phyloP scores from a whole-genome alignment of 306 rosid species.

The Rubus parviflorus region DNA sequence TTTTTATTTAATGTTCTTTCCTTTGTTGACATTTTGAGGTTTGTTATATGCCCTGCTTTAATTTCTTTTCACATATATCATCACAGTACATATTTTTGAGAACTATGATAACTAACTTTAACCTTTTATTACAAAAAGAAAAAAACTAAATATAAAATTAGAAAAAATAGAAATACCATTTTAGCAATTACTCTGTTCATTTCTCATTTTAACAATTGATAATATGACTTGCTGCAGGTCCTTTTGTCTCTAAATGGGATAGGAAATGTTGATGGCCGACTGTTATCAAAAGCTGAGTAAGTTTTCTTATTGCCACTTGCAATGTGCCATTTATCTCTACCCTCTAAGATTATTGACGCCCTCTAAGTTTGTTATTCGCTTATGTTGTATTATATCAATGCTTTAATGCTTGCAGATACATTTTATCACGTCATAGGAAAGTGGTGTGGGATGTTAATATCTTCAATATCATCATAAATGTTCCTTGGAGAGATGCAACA shows the following conservation, averaged over 20 bases:
- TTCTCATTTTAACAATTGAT: neutral
- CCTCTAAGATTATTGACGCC: neutral
- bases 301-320: constrained; percentile 32
- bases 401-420: constrained; percentile 53
- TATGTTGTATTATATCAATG: constrained; percentile 13
- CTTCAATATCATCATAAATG: constrained; percentile 40
- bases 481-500: constrained; percentile 61
- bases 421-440: constrained; percentile 52
- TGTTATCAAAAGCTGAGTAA: constrained; percentile 78
- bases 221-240: constrained; percentile 47
- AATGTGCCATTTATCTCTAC: constrained; percentile 5
- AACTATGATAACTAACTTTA: neutral
- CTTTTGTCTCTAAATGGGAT: constrained; percentile 72
- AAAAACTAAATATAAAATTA: neutral
- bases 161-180: neutral
- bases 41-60: neutral
- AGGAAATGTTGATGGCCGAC: constrained; percentile 53
- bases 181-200: neutral
- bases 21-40: neutral
- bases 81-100: neutral
- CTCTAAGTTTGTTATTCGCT: neutral
- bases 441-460: constrained; percentile 75
- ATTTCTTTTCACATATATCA: neutral
- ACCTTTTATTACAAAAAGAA: neutral
- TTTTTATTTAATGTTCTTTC: neutral